Evolutionary conservation across 2,329 filamentous ascomycete genomes (phyloP).

Genomic region (Canariomyces notabilis): DNA sequence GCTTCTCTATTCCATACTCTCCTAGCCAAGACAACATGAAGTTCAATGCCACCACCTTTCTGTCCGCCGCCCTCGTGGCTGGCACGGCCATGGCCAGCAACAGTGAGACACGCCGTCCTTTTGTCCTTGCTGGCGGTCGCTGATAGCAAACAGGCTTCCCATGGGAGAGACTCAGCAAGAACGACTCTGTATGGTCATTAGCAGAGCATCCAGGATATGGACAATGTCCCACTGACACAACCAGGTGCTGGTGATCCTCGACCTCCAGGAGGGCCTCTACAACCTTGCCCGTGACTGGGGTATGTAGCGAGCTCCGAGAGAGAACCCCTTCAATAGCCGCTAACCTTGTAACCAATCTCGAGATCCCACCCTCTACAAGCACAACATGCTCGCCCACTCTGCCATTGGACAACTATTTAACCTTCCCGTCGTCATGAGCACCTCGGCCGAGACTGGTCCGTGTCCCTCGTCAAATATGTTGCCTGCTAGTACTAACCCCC

Average conservation of each 20-base stretch:
- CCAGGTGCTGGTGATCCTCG: slow-evolving; percentile 52
- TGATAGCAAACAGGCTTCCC: slow-evolving; percentile 14
- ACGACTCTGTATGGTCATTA: slow-evolving; percentile 31
- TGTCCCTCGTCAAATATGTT: not conserved
- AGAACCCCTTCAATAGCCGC: not conserved
- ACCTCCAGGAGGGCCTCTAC: slow-evolving; percentile 57
- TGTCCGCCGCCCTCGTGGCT: slow-evolving; percentile 18
- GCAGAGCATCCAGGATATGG: too few species aligned
- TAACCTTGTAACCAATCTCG: not conserved
- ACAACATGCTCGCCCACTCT: slow-evolving; percentile 64
- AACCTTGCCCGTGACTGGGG: slow-evolving; percentile 58
- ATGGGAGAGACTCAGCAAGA: slow-evolving; percentile 29
- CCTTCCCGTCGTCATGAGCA: slow-evolving; percentile 65
- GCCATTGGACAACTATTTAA: slow-evolving; percentile 61
- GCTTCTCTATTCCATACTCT: not conserved
- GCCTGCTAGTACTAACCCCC: not conserved
- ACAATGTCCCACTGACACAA: not conserved
- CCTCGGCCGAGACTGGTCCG: slow-evolving; percentile 55
- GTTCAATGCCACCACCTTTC: slow-evolving; percentile 11
- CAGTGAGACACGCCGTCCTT: slow-evolving; percentile 9
- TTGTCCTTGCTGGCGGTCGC: not conserved
- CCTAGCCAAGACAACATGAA: slow-evolving; percentile 22
- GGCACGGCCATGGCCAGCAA: slow-evolving; percentile 18
- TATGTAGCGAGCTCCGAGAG: not conserved
- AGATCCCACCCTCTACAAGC: slow-evolving; percentile 58